Evolutionary conservation across 1,139 yeast species (phyloP).

Genomic region (Lodderomyces beijingensis): DNA sequence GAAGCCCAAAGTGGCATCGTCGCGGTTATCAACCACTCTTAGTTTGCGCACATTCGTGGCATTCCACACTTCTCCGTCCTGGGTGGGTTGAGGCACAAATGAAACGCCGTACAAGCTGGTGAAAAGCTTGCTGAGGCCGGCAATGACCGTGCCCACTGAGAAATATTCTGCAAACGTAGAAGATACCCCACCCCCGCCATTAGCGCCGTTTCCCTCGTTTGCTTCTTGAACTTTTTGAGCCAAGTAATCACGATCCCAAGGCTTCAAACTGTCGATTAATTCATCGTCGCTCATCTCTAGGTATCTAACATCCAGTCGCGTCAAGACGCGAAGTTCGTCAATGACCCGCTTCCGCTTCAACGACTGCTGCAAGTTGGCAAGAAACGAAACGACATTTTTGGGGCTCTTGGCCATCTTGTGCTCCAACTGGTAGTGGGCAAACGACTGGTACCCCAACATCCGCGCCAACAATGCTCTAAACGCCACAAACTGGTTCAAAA

Average conservation of each 20-base stretch:
- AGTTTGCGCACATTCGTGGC: constrained; percentile 74
- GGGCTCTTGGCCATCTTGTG: constrained; percentile 91
- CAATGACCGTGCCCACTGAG: constrained; percentile 81
- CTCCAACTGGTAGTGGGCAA: constrained; percentile 74
- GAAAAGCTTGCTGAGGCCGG: constrained; percentile 75
- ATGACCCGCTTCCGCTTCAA: constrained; percentile 50
- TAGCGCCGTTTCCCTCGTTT: constrained; percentile 8
- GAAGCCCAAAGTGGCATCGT: constrained; percentile 30
- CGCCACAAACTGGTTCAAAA: constrained; percentile 56
- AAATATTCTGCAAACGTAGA: constrained; percentile 42
- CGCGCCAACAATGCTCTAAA: constrained; percentile 70
- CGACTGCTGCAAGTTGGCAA: constrained; percentile 51
- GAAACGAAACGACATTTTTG: constrained; percentile 65
- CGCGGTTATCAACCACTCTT: constrained; percentile 47
- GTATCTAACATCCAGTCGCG: constrained; percentile 26
- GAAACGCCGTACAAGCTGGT: constrained; percentile 69
- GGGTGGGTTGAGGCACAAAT: constrained; percentile 61
- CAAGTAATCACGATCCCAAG: constrained; percentile 91
- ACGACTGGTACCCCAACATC: constrained; percentile 69
- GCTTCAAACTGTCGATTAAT: constrained; percentile 50
- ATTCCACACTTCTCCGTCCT: constrained; percentile 85
- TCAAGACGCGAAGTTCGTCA: constrained; percentile 50
- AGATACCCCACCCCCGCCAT: not conserved
- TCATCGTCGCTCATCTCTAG: constrained; percentile 27
- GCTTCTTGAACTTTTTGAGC: constrained; percentile 18